Percentiles rank a stretch among this genome's conserved stretches.
These are phyloP conservation scores for Osmanthus fragrans DNA, from an alignment of 257 asterid species.

Conservation along the genomic window DNA sequence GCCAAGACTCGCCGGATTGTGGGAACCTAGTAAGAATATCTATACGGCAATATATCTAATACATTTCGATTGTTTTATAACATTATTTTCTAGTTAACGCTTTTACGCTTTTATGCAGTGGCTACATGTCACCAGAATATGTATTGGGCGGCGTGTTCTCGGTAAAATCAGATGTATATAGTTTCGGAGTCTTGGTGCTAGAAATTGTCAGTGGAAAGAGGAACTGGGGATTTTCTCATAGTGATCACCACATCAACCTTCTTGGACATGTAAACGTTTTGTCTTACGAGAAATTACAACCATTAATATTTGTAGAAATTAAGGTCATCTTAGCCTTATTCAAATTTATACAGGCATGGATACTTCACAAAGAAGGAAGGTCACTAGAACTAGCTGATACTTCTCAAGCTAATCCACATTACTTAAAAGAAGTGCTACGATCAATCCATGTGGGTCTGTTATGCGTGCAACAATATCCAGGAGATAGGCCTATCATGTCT, in stretches of 20 bases:
- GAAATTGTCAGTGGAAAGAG: constrained; percentile 27
- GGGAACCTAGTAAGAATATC: constrained; percentile 40
- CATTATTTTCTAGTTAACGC: neutral
- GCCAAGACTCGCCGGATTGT: constrained; percentile 31
- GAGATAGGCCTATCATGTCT: constrained; percentile 18
- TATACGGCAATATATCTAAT: too few species aligned
- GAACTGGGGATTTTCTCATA: constrained; percentile 16
- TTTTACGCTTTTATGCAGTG: neutral
- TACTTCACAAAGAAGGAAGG: constrained; percentile 7
- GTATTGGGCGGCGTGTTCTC: constrained; percentile 17
- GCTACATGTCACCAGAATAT: neutral
- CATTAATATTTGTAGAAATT: too few species aligned
- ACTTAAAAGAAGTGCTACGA: neutral
- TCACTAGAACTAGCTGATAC: constrained; percentile 12
- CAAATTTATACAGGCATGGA: constrained; percentile 15
- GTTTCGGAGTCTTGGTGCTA: constrained; percentile 25
- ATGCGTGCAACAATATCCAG: constrained; percentile 6
- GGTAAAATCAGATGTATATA: constrained; percentile 26
- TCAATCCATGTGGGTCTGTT: constrained; percentile 13
- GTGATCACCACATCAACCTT: constrained; percentile 21
- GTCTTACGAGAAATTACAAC: too few species aligned
- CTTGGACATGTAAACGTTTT: constrained; percentile 22
- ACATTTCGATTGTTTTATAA: neutral
- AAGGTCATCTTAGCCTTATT: neutral
- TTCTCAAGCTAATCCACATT: neutral